Evolutionary conservation across 208 protist species (phyloP).

Genomic region (Wallacemonas sp.): DNA sequence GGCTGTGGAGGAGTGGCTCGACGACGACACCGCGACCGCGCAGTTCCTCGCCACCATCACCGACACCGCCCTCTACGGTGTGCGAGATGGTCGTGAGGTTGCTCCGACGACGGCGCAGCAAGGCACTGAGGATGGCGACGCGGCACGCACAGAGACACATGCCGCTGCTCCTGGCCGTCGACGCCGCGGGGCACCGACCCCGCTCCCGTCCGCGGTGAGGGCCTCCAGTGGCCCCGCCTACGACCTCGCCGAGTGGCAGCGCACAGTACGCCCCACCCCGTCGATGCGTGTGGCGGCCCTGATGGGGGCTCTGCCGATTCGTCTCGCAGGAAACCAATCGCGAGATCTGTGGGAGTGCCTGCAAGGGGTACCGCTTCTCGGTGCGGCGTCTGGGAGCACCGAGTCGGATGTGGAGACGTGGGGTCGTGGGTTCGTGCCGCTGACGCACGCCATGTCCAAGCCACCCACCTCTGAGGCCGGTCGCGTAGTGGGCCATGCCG

Average conservation of each 20-base stretch:
- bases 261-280: slow-evolving; percentile 53
- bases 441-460: slow-evolving; percentile 56
- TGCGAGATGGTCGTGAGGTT: slow-evolving; percentile 45
- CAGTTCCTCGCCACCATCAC: slow-evolving; percentile 69
- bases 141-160: slow-evolving; percentile 1
- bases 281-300: slow-evolving; percentile 61
- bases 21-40: slow-evolving; percentile 71
- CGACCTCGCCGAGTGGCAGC: slow-evolving; percentile 71
- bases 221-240: slow-evolving; percentile 44
- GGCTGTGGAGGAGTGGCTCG: slow-evolving; percentile 41
- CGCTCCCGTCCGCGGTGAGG: slow-evolving; percentile 2
- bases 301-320: slow-evolving; percentile 60
- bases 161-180: neutral
- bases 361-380: slow-evolving; percentile 50
- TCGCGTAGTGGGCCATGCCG: slow-evolving; percentile 68
- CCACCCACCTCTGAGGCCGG: slow-evolving; percentile 35
- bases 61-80: slow-evolving; percentile 74
- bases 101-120: neutral
- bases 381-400: slow-evolving; percentile 15
- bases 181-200: neutral
- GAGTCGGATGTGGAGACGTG: neutral
- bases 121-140: neutral
- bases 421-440: slow-evolving; percentile 43
- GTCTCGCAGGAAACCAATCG: slow-evolving; percentile 16
- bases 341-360: slow-evolving; percentile 69